Base-by-base conservation (phyloP, 1,284 basidiomycete genomes). In the Fistulinella cinereoalba region DNA sequence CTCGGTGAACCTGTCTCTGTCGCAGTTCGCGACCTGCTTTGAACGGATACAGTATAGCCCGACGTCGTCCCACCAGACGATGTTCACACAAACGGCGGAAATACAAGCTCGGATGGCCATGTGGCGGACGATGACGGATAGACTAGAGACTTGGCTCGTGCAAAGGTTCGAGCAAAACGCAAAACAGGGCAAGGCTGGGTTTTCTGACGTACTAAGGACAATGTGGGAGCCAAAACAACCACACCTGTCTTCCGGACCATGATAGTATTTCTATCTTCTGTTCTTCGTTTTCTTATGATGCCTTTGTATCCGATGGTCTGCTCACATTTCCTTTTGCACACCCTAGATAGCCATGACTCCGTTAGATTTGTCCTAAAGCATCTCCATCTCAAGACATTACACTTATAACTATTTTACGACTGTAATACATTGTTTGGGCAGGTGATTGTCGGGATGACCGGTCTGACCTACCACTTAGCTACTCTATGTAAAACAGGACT, bases 131-230 rank as follows among this genome's bases (percentile, higher is more conserved):
- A 80, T 88, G 39, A 85, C 91, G 15, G 83, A 91, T 65, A 79
- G 80, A 55, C 72, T 96, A 37, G 92, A 96, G 71, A 75, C 74
- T 58, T 92, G 86, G 77, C 79, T 92, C 49, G 82, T 85, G 23
- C 83, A 92, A 66, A 78, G 91, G 46, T 95, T 95, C 58, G 85
- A 88, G 64, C 83, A 88, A 65, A 96, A 96, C 61, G 92, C 92
- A 2, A 84, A 85, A 37, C 71, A 87, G 22, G 92, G 92, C 41
- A 91, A 92, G 67, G 71, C 83, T 44, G 92, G 86, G 10, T 94
- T 96, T 66, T 88, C 90, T 44, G 88, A 91, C 65, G 91, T 96
- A 22, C 69, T 96, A 53, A 74, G 83, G 57, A 76, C 75, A 51
- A 65, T 92, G 57, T 85, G 84, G 81, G 85, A 89, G 56, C 73